Base-by-base conservation (phyloP, 305 asterid genomes). In the Euphrasia arctica region DNA sequence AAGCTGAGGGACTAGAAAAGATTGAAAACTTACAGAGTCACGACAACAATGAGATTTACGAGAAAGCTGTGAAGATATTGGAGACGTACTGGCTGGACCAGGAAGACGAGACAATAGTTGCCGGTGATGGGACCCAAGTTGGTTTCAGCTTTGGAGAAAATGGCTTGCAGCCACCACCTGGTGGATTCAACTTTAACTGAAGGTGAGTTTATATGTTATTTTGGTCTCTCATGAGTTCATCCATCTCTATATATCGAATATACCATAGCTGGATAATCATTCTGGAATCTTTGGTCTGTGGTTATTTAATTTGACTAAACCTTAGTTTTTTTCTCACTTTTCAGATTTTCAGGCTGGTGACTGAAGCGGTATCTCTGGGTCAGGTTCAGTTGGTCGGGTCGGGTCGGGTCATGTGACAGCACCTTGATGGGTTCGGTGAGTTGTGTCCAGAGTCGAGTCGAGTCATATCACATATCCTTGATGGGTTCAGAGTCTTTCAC, bases 31-130 rank as follows among this genome's bases (percentile, higher is more conserved):
- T 91, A 74, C 98, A 91, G 81, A 77, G 85, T 70, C 98, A 91
- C 55, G 92, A 91, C 77, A 91, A 89, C 89, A 85, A 81, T 56
- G 98, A 91, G 74, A 83, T 91, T 55, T 89, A 91, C 60, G 97
- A 86, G 77, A 89, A 91, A 77, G 94, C 97, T 22, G 97, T 89
- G 72, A 91, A 83, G 72, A 90, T 91, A 59, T 83, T 91, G 50
- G 98, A 91, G 80, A 62, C 95, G 1, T 91, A 89, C 70, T 91
- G 98, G 98, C 75, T 79, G 64, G 97, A 88, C 71, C 95, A 89
- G 71, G 96, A 69, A 45, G 95, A 85, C 15, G 95, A 82, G 66
- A 59, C 78, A 0, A 31, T 80, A 64, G 82, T 89, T 55, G 71
- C 78, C 32, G 85, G 62, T 65, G 90, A 83, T 55, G 88, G 67